Conservation (phyloP, 441 rosid species). For the Populus hybrid region DNA sequence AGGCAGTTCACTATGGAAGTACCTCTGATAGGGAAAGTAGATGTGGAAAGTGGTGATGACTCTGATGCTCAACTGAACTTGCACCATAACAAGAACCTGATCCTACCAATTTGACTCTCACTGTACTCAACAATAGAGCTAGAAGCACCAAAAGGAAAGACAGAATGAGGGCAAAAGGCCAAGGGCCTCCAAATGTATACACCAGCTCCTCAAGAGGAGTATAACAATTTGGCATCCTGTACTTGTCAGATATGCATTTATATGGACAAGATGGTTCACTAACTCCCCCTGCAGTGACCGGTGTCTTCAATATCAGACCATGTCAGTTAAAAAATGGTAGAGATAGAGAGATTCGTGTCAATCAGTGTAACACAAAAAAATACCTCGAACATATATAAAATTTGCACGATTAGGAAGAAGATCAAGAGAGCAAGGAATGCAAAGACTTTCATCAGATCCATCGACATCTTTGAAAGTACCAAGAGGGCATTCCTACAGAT, state of each 20-base stretch:
- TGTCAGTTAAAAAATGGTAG: not conserved
- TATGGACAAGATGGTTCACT: slow-evolving; percentile 67
- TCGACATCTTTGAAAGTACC: slow-evolving; percentile 85
- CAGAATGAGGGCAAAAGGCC: slow-evolving; percentile 69
- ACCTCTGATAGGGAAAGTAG: slow-evolving; percentile 95
- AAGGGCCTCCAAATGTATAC: slow-evolving; percentile 94
- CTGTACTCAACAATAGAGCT: slow-evolving; percentile 60
- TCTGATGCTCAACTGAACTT: slow-evolving; percentile 62
- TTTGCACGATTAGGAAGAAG: slow-evolving; percentile 80
- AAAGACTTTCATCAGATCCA: slow-evolving; percentile 82
- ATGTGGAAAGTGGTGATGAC: slow-evolving; percentile 70
- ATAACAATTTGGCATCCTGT: slow-evolving; percentile 94
- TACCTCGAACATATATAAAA: slow-evolving; percentile 83
- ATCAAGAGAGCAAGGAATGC: slow-evolving; percentile 78
- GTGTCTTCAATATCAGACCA: slow-evolving; percentile 10
- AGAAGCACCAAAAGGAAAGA: slow-evolving; percentile 67
- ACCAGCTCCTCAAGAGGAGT: slow-evolving; percentile 95
- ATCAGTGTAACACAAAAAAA: not conserved
- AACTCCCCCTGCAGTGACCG: slow-evolving; percentile 67
- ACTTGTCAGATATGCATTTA: slow-evolving; percentile 82
- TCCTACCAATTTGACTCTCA: slow-evolving; percentile 74
- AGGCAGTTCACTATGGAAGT: not conserved
- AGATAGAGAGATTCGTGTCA: slow-evolving; percentile 4
- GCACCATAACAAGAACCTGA: slow-evolving; percentile 51
- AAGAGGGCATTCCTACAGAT: slow-evolving; percentile 84